Conservation (phyloP, 306 rosid species). For the Fagus sylvatica region DNA sequence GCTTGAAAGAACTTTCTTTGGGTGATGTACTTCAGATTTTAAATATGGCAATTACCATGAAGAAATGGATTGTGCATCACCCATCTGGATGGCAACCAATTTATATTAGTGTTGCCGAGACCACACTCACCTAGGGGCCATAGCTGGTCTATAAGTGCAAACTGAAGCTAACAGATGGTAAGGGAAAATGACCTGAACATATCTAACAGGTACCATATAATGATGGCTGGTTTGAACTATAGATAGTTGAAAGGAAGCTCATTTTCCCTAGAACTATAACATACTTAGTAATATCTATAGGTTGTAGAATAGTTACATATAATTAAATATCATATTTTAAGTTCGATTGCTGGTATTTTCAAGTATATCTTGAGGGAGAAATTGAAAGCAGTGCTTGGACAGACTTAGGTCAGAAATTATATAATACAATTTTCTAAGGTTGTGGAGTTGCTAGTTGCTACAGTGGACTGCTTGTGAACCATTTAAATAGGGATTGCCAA, state of each 20-base stretch:
- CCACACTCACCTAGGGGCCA: slow-evolving; percentile 24
- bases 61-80: slow-evolving; percentile 64
- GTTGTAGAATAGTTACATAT: slow-evolving; percentile 16
- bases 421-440: not conserved
- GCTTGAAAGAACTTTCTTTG: slow-evolving; percentile 58
- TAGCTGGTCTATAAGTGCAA: slow-evolving; percentile 10
- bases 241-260: slow-evolving; percentile 15
- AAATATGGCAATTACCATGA: slow-evolving; percentile 57
- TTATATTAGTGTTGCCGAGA: slow-evolving; percentile 44
- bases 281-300: slow-evolving; percentile 30
- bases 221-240: no score
- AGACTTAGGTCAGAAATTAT: slow-evolving; percentile 14
- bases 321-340: slow-evolving; percentile 3
- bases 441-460: slow-evolving; percentile 15
- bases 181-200: no score
- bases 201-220: no score
- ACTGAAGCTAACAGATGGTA: no score
- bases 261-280: slow-evolving; percentile 12
- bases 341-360: slow-evolving; percentile 14
- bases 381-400: slow-evolving; percentile 27
- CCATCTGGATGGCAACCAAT: slow-evolving; percentile 84
- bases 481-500: no score
- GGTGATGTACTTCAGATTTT: slow-evolving; percentile 67
- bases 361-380: slow-evolving; percentile 20
- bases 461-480: slow-evolving; percentile 13